Percentiles rank a stretch among this genome's conserved stretches.
Conservation (phyloP, 1,284 basidiomycete species). For the Stygiomarasmius scandens region DNA sequence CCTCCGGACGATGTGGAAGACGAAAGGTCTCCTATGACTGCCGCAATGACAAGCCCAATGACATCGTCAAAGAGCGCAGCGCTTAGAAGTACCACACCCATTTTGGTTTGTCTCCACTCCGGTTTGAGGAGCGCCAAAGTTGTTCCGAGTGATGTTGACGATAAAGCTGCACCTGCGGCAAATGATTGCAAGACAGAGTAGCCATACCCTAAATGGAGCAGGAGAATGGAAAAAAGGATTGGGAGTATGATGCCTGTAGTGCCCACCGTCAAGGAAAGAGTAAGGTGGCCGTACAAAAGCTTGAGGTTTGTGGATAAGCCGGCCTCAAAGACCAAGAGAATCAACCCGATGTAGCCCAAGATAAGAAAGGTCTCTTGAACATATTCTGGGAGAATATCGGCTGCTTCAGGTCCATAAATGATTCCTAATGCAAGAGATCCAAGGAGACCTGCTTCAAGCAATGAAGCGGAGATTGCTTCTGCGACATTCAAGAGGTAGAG, state of each 20-base stretch:
- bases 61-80: conserved; percentile 44
- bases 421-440: conserved; percentile 37
- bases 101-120: conserved; percentile 32
- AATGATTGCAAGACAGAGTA: conserved; percentile 37
- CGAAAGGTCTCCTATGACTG: conserved; percentile 36
- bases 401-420: conserved; percentile 33
- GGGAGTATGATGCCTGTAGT: conserved; percentile 39
- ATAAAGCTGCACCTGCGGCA: conserved; percentile 40
- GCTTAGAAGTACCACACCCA: conserved; percentile 38
- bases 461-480: conserved; percentile 25
- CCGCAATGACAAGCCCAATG: conserved; percentile 40
- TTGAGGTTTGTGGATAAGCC: conserved; percentile 35
- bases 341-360: conserved; percentile 38
- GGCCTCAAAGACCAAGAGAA: conserved; percentile 41
- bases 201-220: conserved; percentile 35
- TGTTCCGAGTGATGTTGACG: conserved; percentile 43
- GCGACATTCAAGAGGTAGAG: conserved; percentile 18
- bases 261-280: conserved; percentile 34
- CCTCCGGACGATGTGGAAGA: conserved; percentile 6
- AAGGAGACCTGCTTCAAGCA: conserved; percentile 36
- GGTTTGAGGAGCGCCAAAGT: conserved; percentile 39
- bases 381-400: conserved; percentile 32
- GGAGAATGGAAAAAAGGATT: conserved; percentile 36
- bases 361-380: conserved; percentile 31
- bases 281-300: conserved; percentile 34